Evolutionary conservation across 2,329 filamentous ascomycete genomes (phyloP), one percentile per base, ranked within the genome.

Genomic region (Epichloe baconii): DNA sequence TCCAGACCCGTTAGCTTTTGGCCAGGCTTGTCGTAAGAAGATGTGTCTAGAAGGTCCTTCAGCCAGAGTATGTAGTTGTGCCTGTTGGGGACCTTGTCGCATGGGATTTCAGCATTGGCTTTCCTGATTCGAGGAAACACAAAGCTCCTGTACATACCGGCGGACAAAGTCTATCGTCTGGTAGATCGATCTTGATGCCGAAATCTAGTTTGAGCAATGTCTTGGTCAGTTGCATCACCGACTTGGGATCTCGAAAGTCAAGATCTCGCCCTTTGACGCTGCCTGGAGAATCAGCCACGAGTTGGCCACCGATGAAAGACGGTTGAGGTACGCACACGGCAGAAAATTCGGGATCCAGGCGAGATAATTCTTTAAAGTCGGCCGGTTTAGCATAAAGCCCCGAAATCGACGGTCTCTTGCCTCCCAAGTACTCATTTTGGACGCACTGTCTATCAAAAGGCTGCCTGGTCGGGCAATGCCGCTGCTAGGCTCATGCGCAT

Each of bases 51-150:
- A 0, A 98, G 76, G 3, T 77, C 75, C 60, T 95, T 88, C 1
- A 97, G 71, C 89, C 90, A 97, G 8, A 90, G 71, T 19, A 97
- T 80, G 64, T 98, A 98, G 62, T 91, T 93, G 65, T 94, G 83
- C 47, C 89, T 81, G 54, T 79, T 79, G 0, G 77, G 75, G 2
- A 80, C 73, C 77, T 78, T 55, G 23, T n/a, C 7, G 14, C 14
- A 38, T 4, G 48, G 23, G 49, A n/a, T 21, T 26, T 44, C 36
- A 23, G 31, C 15, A 11, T 8, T 10, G 21, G 7, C 23, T 17
- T 23, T 34, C 21, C 47, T n/a, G 17, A 23, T 10, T 35, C n/a
- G 14, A 12, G 37, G 26, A 3, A 3, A 72, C 59, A 21, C 2
- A 23, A 12, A 14, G 21, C 19, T 10, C n/a, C 14, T 31, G 23